A percentile compares a stretch with the other conserved stretches of the same genome.
These are phyloP conservation scores for Trifolium subterraneum DNA, from an alignment of 306 rosid species.

Conservation along the genomic window DNA sequence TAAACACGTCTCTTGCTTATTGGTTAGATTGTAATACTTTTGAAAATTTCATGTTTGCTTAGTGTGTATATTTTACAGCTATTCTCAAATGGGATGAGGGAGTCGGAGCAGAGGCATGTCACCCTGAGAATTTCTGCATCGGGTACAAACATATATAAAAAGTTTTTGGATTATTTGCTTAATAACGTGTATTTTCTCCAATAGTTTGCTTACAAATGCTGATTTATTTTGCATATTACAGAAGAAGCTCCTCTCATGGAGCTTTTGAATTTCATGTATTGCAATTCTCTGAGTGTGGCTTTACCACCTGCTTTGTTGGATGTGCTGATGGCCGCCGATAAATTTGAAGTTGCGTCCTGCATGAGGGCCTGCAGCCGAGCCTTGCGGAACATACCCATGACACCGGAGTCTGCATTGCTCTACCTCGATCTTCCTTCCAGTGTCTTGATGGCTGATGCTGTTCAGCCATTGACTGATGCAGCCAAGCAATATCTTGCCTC, in stretches of 20 bases:
- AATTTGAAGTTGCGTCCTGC: conserved; percentile 95
- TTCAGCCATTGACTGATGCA: conserved; percentile 88
- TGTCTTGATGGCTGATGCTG: conserved; percentile 91
- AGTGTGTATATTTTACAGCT: conserved; percentile 56
- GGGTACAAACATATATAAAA: conserved; percentile 53
- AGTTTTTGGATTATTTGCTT: neutral
- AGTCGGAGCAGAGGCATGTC: conserved; percentile 89
- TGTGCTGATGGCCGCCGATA: conserved; percentile 97
- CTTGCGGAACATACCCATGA: conserved; percentile 78
- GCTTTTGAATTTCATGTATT: conserved; percentile 89
- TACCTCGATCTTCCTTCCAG: conserved; percentile 94
- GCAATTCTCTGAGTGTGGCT: conserved; percentile 57
- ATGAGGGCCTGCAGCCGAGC: conserved; percentile 83
- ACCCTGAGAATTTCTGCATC: conserved; percentile 78
- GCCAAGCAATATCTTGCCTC: conserved; percentile 88
- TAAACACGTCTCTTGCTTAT: conserved; percentile 31
- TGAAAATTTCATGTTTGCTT: conserved; percentile 20
- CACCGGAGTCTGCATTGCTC: conserved; percentile 91
- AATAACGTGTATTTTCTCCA: neutral
- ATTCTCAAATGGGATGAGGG: conserved; percentile 98
- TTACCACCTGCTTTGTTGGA: conserved; percentile 83
- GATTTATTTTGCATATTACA: conserved; percentile 49
- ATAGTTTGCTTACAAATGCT: conserved; percentile 31
- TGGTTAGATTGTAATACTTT: conserved; percentile 11
- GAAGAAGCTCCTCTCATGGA: conserved; percentile 97